These are phyloP conservation scores for Arachis monticola DNA, from an alignment of 331 rosid species.

Conservation along the genomic window DNA sequence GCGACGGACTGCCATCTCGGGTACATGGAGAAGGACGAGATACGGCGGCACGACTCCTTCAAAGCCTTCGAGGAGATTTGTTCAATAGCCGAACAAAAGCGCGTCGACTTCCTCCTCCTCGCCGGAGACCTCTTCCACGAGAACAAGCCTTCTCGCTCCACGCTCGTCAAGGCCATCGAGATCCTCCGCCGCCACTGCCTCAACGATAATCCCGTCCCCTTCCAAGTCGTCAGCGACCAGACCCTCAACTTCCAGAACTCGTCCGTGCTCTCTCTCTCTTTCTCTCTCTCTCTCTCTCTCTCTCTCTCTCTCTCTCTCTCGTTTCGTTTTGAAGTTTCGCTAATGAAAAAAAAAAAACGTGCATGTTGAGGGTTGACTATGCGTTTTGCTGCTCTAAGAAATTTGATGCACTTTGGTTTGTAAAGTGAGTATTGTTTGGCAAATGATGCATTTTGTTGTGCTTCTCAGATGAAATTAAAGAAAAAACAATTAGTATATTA, in stretches of 20 bases:
- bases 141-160: conserved; percentile 92
- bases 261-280: conserved; percentile 41
- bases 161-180: conserved; percentile 87
- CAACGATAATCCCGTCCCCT: conserved; percentile 79
- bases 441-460: too few relatives aligned
- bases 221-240: conserved; percentile 98
- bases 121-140: conserved; percentile 99
- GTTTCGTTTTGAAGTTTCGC: background rate
- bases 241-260: conserved; percentile 79
- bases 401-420: background rate
- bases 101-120: conserved; percentile 86
- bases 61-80: conserved; percentile 94
- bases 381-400: background rate
- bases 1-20: conserved; percentile 98
- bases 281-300: background rate
- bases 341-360: background rate
- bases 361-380: too few relatives aligned
- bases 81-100: conserved; percentile 72
- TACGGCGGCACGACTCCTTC: conserved; percentile 91
- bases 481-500: too few relatives aligned
- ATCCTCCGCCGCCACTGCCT: conserved; percentile 91
- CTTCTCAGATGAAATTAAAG: too few relatives aligned
- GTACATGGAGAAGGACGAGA: conserved; percentile 95
- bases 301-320: background rate
- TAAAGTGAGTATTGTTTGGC: too few relatives aligned